Evolutionary conservation across 306 rosid genomes (phyloP).

Genomic region (Neltuma alba): DNA sequence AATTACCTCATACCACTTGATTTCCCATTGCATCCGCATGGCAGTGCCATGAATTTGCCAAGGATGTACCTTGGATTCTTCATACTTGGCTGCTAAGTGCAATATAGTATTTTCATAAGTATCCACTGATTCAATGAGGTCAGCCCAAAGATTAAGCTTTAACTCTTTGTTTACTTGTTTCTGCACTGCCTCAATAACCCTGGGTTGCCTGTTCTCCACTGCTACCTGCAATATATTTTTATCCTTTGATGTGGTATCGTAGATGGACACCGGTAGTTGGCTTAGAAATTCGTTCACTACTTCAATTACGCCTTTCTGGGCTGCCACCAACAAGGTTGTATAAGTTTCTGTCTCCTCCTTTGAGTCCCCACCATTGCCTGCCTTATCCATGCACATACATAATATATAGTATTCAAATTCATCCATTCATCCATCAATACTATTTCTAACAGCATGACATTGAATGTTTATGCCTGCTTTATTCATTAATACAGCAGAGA

Average conservation of each 20-base stretch:
- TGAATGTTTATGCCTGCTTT: too few species aligned
- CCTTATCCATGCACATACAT: too few species aligned
- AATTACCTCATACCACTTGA: constrained; percentile 9
- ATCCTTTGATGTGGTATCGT: not conserved
- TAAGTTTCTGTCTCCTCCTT: not conserved
- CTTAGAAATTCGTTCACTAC: not conserved
- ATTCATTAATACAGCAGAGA: too few species aligned
- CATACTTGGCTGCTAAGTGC: constrained; percentile 18
- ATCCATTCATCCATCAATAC: too few species aligned
- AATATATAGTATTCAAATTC: too few species aligned
- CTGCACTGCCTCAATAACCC: not conserved
- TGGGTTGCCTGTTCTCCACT: not conserved
- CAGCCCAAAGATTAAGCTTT: not conserved
- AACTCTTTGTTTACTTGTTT: not conserved
- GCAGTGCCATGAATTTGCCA: constrained; percentile 22
- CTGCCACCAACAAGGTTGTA: not conserved
- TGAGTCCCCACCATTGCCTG: not conserved
- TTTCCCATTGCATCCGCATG: constrained; percentile 26
- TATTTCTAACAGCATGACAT: not conserved
- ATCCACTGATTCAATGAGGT: not conserved
- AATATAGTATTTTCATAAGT: not conserved
- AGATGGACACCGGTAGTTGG: not conserved
- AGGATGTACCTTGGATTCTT: not conserved
- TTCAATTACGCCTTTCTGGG: not conserved
- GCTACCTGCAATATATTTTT: constrained; percentile 19